phyloP scores from a whole-genome alignment of 176 grass and related monocot species.

The Cenchrus americanus region DNA sequence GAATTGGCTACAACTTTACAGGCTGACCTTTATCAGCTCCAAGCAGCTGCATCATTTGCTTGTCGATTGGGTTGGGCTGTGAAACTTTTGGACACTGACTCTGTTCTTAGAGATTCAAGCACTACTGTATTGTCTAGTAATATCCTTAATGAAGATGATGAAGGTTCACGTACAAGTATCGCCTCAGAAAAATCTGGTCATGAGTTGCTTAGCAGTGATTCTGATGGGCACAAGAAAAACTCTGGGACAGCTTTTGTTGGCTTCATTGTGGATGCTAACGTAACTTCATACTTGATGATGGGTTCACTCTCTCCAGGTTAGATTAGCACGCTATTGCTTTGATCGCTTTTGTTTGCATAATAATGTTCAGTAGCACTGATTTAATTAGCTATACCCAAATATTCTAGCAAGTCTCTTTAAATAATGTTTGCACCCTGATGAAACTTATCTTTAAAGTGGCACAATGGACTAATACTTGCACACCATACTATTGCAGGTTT shows the following conservation, averaged over 20 bases:
- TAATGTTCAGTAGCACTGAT: neutral
- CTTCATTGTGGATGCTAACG: slow-evolving; percentile 95
- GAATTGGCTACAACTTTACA: slow-evolving; percentile 96
- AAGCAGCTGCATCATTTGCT: slow-evolving; percentile 94
- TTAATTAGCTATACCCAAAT: neutral
- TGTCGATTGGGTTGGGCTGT: slow-evolving; percentile 88
- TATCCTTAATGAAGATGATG: slow-evolving; percentile 74
- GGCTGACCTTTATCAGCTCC: slow-evolving; percentile 87
- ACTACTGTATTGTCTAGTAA: slow-evolving; percentile 45
- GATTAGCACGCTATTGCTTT: slow-evolving; percentile 5
- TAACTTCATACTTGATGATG: slow-evolving; percentile 99
- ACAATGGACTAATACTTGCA: slow-evolving; percentile 12
- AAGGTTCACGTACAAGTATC: slow-evolving; percentile 58
- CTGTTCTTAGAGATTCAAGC: slow-evolving; percentile 66
- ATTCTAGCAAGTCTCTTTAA: neutral
- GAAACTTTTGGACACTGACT: slow-evolving; percentile 87
- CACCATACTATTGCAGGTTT: slow-evolving; percentile 65
- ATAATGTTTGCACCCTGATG: slow-evolving; percentile 7
- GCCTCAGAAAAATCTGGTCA: slow-evolving; percentile 71
- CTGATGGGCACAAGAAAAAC: slow-evolving; percentile 58
- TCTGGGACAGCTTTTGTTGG: slow-evolving; percentile 73
- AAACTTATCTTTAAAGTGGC: slow-evolving; percentile 3
- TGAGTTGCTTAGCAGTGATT: slow-evolving; percentile 58
- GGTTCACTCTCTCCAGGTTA: slow-evolving; percentile 93
- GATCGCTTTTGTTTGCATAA: neutral